Conservation (phyloP, 139 green algal species). For the Chlamydomonas applanata region DNA sequence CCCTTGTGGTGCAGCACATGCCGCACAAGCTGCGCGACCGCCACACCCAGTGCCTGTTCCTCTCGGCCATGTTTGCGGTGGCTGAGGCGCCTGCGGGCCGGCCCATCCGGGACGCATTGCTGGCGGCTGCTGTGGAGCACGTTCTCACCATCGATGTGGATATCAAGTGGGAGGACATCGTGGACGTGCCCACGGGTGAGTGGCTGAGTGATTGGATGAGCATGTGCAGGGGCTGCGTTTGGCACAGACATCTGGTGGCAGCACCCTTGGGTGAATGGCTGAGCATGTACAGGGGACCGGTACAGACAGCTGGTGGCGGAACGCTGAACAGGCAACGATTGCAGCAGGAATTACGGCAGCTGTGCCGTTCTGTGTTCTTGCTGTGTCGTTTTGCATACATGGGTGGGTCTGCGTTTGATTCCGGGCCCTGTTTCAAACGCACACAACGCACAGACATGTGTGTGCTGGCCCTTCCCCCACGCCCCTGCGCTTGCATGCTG, state of each 20-base stretch:
- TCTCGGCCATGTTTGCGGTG: slow-evolving; percentile 58
- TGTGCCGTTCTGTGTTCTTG: too few relatives aligned
- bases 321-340: too few relatives aligned
- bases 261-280: not conserved
- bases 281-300: not conserved
- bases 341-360: not conserved
- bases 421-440: too few relatives aligned
- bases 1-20: slow-evolving; percentile 51
- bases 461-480: too few relatives aligned
- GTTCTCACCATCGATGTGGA: slow-evolving; percentile 80
- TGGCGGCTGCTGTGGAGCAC: slow-evolving; percentile 68
- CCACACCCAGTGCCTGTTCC: slow-evolving; percentile 70
- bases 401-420: too few relatives aligned
- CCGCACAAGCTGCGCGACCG: slow-evolving; percentile 71
- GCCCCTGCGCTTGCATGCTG: not conserved
- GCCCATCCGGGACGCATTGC: slow-evolving; percentile 59
- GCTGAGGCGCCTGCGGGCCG: slow-evolving; percentile 52
- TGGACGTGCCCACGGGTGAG: slow-evolving; percentile 51
- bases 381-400: too few relatives aligned
- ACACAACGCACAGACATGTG: slow-evolving; percentile 2
- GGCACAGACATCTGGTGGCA: too few relatives aligned
- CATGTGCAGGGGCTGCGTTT: too few relatives aligned
- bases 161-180: slow-evolving; percentile 90
- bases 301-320: too few relatives aligned
- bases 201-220: not conserved